A percentile compares a stretch with the other conserved stretches of the same genome.
These are phyloP conservation scores for Tricholomella constricta DNA, from an alignment of 768 basidiomycete genomes.

Conservation along the genomic window DNA sequence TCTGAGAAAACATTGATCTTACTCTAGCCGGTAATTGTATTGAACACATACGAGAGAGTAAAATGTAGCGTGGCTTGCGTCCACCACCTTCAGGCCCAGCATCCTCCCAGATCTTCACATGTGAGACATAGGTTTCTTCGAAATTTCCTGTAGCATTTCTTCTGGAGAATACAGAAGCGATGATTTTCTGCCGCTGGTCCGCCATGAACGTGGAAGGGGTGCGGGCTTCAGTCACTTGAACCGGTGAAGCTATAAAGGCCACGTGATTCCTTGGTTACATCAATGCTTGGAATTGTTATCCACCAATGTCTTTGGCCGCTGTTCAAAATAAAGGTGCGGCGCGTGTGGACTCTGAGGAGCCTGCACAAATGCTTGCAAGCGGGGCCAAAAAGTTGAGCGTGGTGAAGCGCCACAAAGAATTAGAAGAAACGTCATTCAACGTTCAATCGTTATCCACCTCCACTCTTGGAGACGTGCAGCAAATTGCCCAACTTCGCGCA, in stretches of 20 bases:
- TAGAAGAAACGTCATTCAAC: too few relatives aligned
- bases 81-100: constrained; percentile 64
- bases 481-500: too few relatives aligned
- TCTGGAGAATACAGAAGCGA: constrained; percentile 80
- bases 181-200: constrained; percentile 69
- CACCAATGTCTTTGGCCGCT: background rate
- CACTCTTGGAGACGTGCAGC: too few relatives aligned
- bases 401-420: too few relatives aligned
- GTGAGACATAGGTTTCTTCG: constrained; percentile 82
- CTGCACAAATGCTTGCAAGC: too few relatives aligned
- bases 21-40: constrained; percentile 4
- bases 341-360: too few relatives aligned
- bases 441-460: too few relatives aligned
- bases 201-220: constrained; percentile 29
- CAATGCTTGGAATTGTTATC: background rate
- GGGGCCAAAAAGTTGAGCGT: too few relatives aligned
- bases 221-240: background rate
- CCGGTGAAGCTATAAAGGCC: too few relatives aligned
- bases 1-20: constrained; percentile 39
- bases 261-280: background rate
- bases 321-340: too few relatives aligned
- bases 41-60: constrained; percentile 78
- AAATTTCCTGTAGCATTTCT: constrained; percentile 62
- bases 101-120: constrained; percentile 95
- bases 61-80: constrained; percentile 86